Base-by-base conservation (phyloP, 306 rosid species). In the Prosopis cineraria region DNA sequence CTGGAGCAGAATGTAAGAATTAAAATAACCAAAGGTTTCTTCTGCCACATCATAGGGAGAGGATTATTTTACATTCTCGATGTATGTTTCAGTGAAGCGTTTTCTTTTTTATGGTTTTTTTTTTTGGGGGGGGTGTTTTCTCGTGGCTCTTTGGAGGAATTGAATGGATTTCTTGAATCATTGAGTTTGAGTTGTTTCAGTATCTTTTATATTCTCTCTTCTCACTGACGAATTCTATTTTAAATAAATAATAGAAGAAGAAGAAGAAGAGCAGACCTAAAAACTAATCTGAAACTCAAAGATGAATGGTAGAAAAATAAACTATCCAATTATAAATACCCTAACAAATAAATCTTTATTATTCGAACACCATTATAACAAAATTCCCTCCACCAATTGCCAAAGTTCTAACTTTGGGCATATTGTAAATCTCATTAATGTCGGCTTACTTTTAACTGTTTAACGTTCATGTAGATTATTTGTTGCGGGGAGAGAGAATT, bases 391-490 rank as follows among this genome's bases (percentile, higher is more conserved):
- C 20, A 13, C 33, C 6, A 24, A 34, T 24, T 44, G 39, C 7
- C 37, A 44, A 29, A 48, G 66, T 36, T 65, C 53, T 65, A 48
- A 44, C 43, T 22, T 27, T 27, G 7, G n/a, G 14, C 39, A 44
- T 25, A 69, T 30, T 6, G 37, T 4, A 1, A 60, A 45, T 50
- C 79, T 45, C 63, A 41, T 33, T 45, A 33, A 64, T 24, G 10
- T 69, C 39, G 29, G 31, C 40, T 44, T n/a, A 29, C 19, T 33
- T 5, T 47, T 16, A 48, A 24, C 3, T 37, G 12, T 24, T 48
- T 36, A 66, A 65, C 66, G 13, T 36, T 76, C 24, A 76, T 33
- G 52, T 20, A 65, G 40, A 65, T 76, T 48, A 48, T 66, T 34
- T 36, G 31, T 36, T 24, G 27, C 10, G 17, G 41, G 25, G 29